phyloP scores from a whole-genome alignment of 164 flowering plant genomes.

The Saururus chinensis region DNA sequence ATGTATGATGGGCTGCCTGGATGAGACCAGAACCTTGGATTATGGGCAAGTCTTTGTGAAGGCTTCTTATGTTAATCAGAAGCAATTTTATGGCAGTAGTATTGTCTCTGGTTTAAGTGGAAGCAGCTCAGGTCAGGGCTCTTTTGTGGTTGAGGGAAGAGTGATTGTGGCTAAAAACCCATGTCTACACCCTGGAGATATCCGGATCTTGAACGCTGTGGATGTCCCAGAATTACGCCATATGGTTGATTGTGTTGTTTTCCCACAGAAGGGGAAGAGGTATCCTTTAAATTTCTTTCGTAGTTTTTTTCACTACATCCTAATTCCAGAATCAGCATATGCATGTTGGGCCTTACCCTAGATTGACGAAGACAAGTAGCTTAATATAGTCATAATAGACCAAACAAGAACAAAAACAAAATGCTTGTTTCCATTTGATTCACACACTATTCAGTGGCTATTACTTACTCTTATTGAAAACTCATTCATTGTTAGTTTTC shows the following conservation, averaged over 20 bases:
- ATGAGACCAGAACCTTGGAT: slow-evolving; percentile 66
- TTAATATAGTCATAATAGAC: no score
- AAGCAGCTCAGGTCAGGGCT: slow-evolving; percentile 6
- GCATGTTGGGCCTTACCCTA: background rate
- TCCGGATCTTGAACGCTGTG: slow-evolving; percentile 65
- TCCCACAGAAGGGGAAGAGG: slow-evolving; percentile 82
- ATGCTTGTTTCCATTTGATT: no score
- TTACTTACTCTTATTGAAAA: background rate
- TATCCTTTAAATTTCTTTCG: slow-evolving; percentile 7
- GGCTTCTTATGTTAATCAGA: slow-evolving; percentile 25
- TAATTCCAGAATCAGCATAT: background rate
- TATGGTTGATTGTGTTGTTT: slow-evolving; percentile 90
- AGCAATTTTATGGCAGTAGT: slow-evolving; percentile 10
- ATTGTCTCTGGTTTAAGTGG: background rate
- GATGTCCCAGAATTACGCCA: slow-evolving; percentile 64
- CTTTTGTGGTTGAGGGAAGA: slow-evolving; percentile 27
- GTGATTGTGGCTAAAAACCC: slow-evolving; percentile 93
- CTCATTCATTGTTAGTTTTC: background rate
- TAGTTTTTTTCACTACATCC: background rate
- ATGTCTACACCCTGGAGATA: slow-evolving; percentile 91
- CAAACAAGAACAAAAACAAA: background rate
- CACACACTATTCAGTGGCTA: background rate
- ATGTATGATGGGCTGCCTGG: slow-evolving; percentile 85
- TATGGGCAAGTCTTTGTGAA: slow-evolving; percentile 89
- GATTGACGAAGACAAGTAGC: background rate